Conservation (phyloP, 176 grass and related monocot species). For the Calamus simplicifolius region DNA sequence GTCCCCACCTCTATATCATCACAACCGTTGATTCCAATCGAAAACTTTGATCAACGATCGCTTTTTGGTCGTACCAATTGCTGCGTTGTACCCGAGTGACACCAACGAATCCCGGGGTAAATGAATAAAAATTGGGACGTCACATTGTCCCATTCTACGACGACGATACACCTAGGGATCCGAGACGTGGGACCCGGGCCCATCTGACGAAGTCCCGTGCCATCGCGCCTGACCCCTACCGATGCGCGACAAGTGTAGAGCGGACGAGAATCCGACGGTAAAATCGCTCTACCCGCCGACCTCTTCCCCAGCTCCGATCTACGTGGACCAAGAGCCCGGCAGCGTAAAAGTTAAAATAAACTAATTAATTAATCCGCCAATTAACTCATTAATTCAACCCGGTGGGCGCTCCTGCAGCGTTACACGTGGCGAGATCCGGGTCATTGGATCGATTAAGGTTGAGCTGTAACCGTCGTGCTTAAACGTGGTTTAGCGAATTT, state of each 20-base stretch:
- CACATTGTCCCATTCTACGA: constrained; percentile 9
- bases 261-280: constrained; percentile 18
- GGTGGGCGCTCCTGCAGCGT: not conserved
- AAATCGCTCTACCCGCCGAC: no score
- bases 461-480: constrained; percentile 38
- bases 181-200: constrained; percentile 18
- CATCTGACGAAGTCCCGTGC: constrained; percentile 25
- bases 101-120: no score
- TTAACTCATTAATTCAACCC: not conserved
- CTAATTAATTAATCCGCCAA: not conserved
- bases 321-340: constrained; percentile 1
- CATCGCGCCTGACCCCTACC: not conserved
- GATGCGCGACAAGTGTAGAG: not conserved
- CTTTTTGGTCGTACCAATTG: not conserved
- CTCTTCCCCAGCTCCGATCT: not conserved
- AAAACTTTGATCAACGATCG: not conserved
- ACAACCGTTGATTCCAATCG: not conserved
- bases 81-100: no score
- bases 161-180: constrained; percentile 67
- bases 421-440: not conserved
- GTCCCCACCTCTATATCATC: not conserved
- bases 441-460: constrained; percentile 8
- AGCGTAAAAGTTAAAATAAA: not conserved
- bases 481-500: constrained; percentile 12
- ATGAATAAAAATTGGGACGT: no score